Evolutionary conservation across 2,329 filamentous ascomycete genomes (phyloP), one percentile per base, ranked within the genome.

Genomic region (Tothia fuscella): DNA sequence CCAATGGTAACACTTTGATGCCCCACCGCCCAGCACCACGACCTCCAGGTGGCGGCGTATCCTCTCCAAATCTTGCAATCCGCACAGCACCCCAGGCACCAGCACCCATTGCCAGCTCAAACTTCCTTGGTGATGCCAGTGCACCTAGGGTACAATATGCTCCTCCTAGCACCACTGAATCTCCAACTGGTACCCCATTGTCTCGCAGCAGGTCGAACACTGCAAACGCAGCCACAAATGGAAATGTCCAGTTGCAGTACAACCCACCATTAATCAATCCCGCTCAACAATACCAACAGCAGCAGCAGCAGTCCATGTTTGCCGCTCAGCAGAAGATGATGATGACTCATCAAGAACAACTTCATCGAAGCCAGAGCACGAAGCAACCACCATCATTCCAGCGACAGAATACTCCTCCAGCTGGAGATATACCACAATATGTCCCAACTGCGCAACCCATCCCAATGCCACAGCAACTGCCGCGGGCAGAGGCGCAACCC

Each of bases 11-110:
- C 56, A 39, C 57, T 61, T 66, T 87, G 53, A 71, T 93, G 56
- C 88, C 91, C 38, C 82, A 77, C 54, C 77, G 91, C 46, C 83
- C 86, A 42, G 87, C 89, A 34, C 91, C 88, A 39, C 84, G 83
- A 60, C 84, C 89, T n/a, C 91, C 89, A 38, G 72, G 60, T 21
- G 50, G 56, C 46, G 72, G 55, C 31, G 47, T 44, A 33, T 50
- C 56, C 17, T 50, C 55, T 26, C 70, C 69, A 51, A 63, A 76
- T 50, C 53, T 66, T n/a, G 72, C 74, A 26, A 66, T 71, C 36
- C 68, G 78, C 53, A 61, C 70, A 38, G 70, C 72, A 28, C 72
- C 76, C 20, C 67, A 74, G 20, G 65, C 71, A 17, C 71, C 74
- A 16, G 74, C 24, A 74, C 36, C 53, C 58, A n/a, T n/a, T n/a